Percentiles rank a stretch among this genome's conserved stretches.
phyloP scores from a whole-genome alignment of 768 basidiomycete genomes.

The Tremella mesenterica region DNA sequence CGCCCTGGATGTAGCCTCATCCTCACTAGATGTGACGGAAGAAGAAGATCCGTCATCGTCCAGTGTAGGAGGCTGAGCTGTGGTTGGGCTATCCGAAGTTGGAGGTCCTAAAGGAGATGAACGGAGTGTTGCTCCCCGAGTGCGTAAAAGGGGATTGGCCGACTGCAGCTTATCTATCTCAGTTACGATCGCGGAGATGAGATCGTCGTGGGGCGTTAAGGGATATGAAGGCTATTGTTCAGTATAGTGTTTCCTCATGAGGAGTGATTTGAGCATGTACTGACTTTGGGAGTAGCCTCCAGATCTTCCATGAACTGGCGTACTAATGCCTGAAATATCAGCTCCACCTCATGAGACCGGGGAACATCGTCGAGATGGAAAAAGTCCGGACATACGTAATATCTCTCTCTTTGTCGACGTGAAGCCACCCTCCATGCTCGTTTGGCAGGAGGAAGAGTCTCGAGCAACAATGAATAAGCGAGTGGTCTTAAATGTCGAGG shows the following conservation, averaged over 20 bases:
- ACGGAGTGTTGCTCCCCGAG: not conserved
- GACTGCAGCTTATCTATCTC: not conserved
- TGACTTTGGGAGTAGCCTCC: not conserved
- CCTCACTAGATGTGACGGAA: not conserved
- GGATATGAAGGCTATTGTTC: not conserved
- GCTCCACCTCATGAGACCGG: not conserved
- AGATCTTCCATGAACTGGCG: not conserved
- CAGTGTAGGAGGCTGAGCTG: not conserved
- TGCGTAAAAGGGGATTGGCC: not conserved
- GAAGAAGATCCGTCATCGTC: not conserved
- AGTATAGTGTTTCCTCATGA: not conserved
- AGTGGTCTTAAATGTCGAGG: constrained; percentile 31
- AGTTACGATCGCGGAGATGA: not conserved
- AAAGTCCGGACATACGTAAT: not conserved
- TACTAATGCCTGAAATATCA: not conserved
- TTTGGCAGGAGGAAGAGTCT: constrained; percentile 15
- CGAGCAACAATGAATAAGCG: constrained; percentile 27
- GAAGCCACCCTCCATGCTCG: constrained; percentile 16
- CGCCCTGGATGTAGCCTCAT: not conserved
- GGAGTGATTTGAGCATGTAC: too few species aligned
- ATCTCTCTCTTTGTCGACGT: not conserved
- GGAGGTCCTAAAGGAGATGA: not conserved
- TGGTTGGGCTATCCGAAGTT: not conserved
- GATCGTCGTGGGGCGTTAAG: not conserved
- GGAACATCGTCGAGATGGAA: not conserved